Base-by-base conservation (phyloP, 129 eudicot species). In the Artemisia tridentata region DNA sequence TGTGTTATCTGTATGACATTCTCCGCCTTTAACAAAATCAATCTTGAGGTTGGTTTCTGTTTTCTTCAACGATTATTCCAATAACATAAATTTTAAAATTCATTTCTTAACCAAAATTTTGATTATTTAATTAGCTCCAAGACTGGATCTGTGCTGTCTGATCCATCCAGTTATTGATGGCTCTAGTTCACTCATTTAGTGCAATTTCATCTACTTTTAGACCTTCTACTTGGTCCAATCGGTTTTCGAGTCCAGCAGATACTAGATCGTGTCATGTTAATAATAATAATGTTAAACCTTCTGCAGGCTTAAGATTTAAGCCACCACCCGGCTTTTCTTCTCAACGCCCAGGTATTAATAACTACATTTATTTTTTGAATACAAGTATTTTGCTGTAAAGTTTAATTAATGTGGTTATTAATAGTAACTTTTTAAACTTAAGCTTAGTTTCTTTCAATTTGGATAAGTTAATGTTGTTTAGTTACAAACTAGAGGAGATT, bases 181-280 rank as follows among this genome's bases (percentile, higher is more conserved):
- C 81, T 77, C 50, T 77, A 63, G 51, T 77, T 70, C 65, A 69
- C 60, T 70, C 51, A 55, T 77, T 77, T 51, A 50, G 63, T 57
- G 31, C 52, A 8, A 14, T 63, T 70, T 54, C 76, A 11, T 70
- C 59, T 5, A 69, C 23, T 54, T 51, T 62, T 41, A 70, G 71
- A 62, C 72, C 72, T 5, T 69, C 75, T 77, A 61, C 75, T 19
- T 61, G 71, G 71, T 70, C 81, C 43, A 77, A 63, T 63, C 76
- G 81, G 16, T 69, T 54, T 13, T 69, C 76, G 15, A 60, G 12
- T 34, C 61, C 75, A 11, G 1, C 49, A 0, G 70, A 70, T 62
- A 69, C 71, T 41, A 77, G 76, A 77, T 63, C 68, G 9, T 63
- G 18, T 77, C 12, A 15, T 77, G 21, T 7, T 52, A 49, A n/a